phyloP scores from a whole-genome alignment of 2,329 filamentous ascomycete genomes.

The Clarireedia homoeocarpa region DNA sequence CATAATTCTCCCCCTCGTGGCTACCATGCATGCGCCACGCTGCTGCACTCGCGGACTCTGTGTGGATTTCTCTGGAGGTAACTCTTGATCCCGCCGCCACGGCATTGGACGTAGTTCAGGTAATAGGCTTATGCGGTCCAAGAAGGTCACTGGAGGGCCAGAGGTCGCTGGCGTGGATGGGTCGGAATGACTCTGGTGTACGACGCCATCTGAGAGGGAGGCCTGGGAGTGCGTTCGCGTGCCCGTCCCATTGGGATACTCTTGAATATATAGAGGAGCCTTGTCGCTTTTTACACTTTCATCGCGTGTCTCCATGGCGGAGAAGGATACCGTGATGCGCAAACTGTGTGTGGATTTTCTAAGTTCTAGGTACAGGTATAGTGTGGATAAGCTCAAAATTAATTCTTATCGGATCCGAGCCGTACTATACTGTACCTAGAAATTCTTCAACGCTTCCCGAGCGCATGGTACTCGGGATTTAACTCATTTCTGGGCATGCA shows the following conservation, averaged over 20 bases:
- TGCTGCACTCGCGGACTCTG: conserved; percentile 22
- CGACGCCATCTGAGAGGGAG: background rate
- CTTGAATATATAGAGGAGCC: background rate
- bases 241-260: background rate
- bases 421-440: background rate
- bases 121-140: conserved; percentile 8
- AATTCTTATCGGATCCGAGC: background rate
- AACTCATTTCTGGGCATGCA: too few relatives aligned
- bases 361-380: background rate
- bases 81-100: conserved; percentile 22
- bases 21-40: conserved; percentile 19
- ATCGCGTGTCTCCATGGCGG: background rate
- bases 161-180: background rate
- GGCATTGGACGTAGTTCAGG: conserved; percentile 21
- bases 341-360: background rate
- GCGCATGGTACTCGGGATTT: too few relatives aligned
- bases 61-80: conserved; percentile 18
- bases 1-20: conserved; percentile 16
- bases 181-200: background rate
- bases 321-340: background rate
- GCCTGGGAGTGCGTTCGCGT: background rate
- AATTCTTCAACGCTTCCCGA: background rate
- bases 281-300: too few relatives aligned
- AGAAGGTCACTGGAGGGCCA: background rate
- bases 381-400: background rate